Base-by-base conservation (phyloP, 1,139 yeast species). In the Geotrichum reessii region DNA sequence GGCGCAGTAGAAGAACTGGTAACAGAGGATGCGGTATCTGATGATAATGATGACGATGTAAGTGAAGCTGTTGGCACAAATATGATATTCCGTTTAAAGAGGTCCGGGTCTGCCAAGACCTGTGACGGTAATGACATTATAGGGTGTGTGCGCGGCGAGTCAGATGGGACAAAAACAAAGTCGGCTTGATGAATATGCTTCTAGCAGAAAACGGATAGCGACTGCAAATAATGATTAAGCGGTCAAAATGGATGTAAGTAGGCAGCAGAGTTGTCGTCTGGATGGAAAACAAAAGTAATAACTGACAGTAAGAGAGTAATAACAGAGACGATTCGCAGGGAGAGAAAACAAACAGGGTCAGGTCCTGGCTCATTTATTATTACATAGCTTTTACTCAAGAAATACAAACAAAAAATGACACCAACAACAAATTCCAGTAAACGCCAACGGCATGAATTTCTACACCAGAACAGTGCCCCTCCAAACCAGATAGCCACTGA, bases 31-130 rank as follows among this genome's bases (percentile, higher is more conserved):
- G 52, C 17, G n/a, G 57, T 31, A 31, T 61, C n/a, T n/a, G n/a
- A 11, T 27, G 51, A 31, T 28, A 59, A 27, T 12, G 57, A 14
- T 12, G 40, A 21, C 8, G 55, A 19, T 14, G 55, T 24, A 44
- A 60, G 52, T 27, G 59, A 53, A 11, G 44, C 37, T 11, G 62
- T 54, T 12, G 62, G 62, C 12, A 61, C 60, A 47, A 61, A 60
- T 7, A 61, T 58, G 27, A 61, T 58, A 40, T 61, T 61, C 17
- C 63, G 47, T 28, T 52, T 61, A 21, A 56, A 51, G 42, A 54
- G 48, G 6, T 24, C 28, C 14, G 28, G 28, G 5, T 37, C 44
- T 37, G 44, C 44, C 44, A 37, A 37, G 44, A 37, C 44, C 44
- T n/a, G 44, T 37, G 44, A 37, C 44, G 19, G 44, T 37, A 37